A percentile compares a stretch with the other conserved stretches of the same genome.
These are phyloP conservation scores for Neohortaea acidophila DNA, from an alignment of 495 filamentous ascomycete species.

Conservation along the genomic window DNA sequence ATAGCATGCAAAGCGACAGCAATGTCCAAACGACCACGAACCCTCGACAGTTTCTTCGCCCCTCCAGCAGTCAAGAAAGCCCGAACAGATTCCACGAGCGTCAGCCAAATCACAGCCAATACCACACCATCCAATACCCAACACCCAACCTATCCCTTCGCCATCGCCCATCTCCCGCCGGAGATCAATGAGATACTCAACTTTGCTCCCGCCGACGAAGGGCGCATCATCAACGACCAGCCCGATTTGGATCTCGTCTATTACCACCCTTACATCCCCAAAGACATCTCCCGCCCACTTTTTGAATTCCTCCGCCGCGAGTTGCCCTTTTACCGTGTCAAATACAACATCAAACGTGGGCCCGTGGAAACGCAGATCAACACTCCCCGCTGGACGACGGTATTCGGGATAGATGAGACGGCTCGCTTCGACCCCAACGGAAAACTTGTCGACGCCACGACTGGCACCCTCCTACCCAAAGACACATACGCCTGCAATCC, in stretches of 20 bases:
- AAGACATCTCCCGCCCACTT: slow-evolving; percentile 35
- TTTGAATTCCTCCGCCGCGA: slow-evolving; percentile 49
- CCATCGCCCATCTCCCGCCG: slow-evolving; percentile 40
- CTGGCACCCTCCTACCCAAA: slow-evolving; percentile 26
- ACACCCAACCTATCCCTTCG: slow-evolving; percentile 48
- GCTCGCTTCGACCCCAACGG: slow-evolving; percentile 26
- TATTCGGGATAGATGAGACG: slow-evolving; percentile 54
- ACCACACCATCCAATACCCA: slow-evolving; percentile 17
- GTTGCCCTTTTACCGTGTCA: slow-evolving; percentile 57
- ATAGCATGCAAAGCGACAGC: too few species aligned
- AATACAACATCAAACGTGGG: slow-evolving; percentile 50
- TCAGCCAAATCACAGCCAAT: slow-evolving; percentile 1
- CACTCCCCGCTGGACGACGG: slow-evolving; percentile 56
- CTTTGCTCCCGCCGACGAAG: slow-evolving; percentile 28
- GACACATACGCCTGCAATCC: slow-evolving; percentile 42
- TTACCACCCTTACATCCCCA: slow-evolving; percentile 49
- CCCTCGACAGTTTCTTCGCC: slow-evolving; percentile 38
- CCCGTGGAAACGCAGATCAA: slow-evolving; percentile 41
- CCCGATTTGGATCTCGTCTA: slow-evolving; percentile 51
- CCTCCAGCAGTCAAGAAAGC: slow-evolving; percentile 28
- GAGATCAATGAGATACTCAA: slow-evolving; percentile 27
- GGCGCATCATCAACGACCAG: slow-evolving; percentile 39
- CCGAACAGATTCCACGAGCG: slow-evolving; percentile 1
- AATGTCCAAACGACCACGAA: slow-evolving; percentile 22
- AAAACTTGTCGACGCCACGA: slow-evolving; percentile 33